Evolutionary conservation across 1,139 yeast genomes (phyloP).

Genomic region (Geotrichum phurueaensis): DNA sequence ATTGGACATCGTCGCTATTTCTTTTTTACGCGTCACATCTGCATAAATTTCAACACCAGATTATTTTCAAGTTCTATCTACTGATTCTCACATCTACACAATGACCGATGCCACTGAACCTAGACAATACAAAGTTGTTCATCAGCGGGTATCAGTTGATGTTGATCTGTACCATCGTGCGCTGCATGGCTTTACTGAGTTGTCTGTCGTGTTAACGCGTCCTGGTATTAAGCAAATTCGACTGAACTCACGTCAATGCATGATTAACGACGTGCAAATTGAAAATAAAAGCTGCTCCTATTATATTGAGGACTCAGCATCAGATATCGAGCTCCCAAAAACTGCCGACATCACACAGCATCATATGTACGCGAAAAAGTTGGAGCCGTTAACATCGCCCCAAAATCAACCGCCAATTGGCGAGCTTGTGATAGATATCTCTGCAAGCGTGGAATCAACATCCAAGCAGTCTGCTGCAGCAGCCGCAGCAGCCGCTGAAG

Average conservation of each 20-base stretch:
- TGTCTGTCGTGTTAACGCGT: constrained; percentile 44
- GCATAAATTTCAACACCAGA: not conserved
- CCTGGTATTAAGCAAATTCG: constrained; percentile 49
- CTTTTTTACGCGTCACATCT: not conserved
- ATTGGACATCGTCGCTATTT: not conserved
- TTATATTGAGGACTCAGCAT: constrained; percentile 46
- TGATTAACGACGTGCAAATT: constrained; percentile 55
- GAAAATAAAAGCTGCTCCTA: constrained; percentile 52
- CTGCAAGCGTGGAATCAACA: constrained; percentile 36
- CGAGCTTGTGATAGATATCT: constrained; percentile 65
- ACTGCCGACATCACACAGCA: constrained; percentile 51
- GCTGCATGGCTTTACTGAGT: constrained; percentile 72
- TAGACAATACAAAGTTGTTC: constrained; percentile 46
- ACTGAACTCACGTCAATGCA: constrained; percentile 71
- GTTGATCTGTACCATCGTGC: constrained; percentile 52
- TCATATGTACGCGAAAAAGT: constrained; percentile 58
- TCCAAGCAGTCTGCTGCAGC: constrained; percentile 31
- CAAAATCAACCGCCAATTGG: constrained; percentile 45
- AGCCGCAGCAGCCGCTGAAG: constrained; percentile 18
- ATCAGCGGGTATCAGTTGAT: constrained; percentile 64
- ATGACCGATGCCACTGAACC: constrained; percentile 17
- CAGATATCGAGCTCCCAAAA: constrained; percentile 42
- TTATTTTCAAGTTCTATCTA: not conserved
- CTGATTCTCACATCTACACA: not conserved
- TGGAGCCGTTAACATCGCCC: constrained; percentile 43